phyloP scores from a whole-genome alignment of 768 basidiomycete species.

The Fomitopsis pulvina region DNA sequence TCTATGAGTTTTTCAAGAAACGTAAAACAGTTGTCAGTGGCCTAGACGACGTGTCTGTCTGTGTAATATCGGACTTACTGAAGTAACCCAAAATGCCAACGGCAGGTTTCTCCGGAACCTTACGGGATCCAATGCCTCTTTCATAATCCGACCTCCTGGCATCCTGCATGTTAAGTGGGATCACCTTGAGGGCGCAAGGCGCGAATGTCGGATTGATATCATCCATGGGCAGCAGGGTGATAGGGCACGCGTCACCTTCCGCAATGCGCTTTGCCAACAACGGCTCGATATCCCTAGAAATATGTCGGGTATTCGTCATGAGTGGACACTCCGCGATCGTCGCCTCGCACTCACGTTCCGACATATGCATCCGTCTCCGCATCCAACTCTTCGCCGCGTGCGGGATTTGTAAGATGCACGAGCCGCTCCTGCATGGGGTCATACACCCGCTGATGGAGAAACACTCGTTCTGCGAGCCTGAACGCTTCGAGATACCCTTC shows the following conservation, averaged over 20 bases:
- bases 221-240: conserved; percentile 57
- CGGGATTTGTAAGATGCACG: conserved; percentile 60
- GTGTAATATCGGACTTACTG: conserved; percentile 34
- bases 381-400: conserved; percentile 48
- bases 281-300: conserved; percentile 54
- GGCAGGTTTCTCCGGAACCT: conserved; percentile 23
- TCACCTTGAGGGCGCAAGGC: conserved; percentile 45
- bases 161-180: conserved; percentile 16
- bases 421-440: conserved; percentile 61
- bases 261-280: conserved; percentile 61
- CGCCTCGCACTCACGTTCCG: conserved; percentile 44
- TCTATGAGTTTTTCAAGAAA: conserved; percentile 3
- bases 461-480: conserved; percentile 82
- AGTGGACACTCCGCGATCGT: not conserved
- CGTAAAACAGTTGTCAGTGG: conserved; percentile 5
- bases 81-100: conserved; percentile 54
- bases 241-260: conserved; percentile 63
- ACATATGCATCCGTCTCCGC: conserved; percentile 65
- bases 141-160: conserved; percentile 17
- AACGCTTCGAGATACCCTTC: conserved; percentile 69
- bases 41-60: not conserved
- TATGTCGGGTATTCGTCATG: conserved; percentile 6
- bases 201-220: conserved; percentile 71
- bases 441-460: conserved; percentile 89
- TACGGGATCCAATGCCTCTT: conserved; percentile 42